A percentile compares a stretch with the other conserved stretches of the same genome.
phyloP scores from a whole-genome alignment of 2,329 filamentous ascomycete species.

The Aspergillus ochraceoroseus region DNA sequence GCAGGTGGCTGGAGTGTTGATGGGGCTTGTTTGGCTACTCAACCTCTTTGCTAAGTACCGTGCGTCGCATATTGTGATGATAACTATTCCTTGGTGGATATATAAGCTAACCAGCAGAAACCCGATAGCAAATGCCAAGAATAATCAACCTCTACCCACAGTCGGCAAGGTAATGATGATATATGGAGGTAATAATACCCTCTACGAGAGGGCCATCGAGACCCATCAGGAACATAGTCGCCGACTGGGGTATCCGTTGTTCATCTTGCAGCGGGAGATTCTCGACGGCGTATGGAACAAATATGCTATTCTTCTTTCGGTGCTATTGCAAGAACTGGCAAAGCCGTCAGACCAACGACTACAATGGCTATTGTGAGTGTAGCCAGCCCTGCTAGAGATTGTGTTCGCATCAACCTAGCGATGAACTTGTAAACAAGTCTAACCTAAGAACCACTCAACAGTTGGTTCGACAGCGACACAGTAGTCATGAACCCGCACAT shows the following conservation, averaged over 20 bases:
- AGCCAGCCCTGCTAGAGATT: no score
- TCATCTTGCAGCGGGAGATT: constrained; percentile 41
- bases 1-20: constrained; percentile 1
- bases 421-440: no score
- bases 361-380: constrained; percentile 34
- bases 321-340: constrained; percentile 29
- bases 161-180: constrained; percentile 20
- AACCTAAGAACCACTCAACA: no score
- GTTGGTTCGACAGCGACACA: constrained; percentile 35
- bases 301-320: constrained; percentile 41
- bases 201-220: constrained; percentile 41
- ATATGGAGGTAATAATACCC: constrained; percentile 25
- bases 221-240: constrained; percentile 42
- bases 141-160: neutral
- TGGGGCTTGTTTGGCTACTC: neutral
- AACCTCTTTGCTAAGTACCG: constrained; percentile 4
- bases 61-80: no score
- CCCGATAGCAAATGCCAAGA: neutral
- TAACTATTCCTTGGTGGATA: no score
- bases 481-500: constrained; percentile 35
- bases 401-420: neutral
- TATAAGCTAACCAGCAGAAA: neutral
- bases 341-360: constrained; percentile 26
- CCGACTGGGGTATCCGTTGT: constrained; percentile 42
- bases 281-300: constrained; percentile 46